Evolutionary conservation across 2,329 filamentous ascomycete genomes (phyloP), one percentile per base, ranked within the genome.

Genomic region (Alternaria ventricosa): DNA sequence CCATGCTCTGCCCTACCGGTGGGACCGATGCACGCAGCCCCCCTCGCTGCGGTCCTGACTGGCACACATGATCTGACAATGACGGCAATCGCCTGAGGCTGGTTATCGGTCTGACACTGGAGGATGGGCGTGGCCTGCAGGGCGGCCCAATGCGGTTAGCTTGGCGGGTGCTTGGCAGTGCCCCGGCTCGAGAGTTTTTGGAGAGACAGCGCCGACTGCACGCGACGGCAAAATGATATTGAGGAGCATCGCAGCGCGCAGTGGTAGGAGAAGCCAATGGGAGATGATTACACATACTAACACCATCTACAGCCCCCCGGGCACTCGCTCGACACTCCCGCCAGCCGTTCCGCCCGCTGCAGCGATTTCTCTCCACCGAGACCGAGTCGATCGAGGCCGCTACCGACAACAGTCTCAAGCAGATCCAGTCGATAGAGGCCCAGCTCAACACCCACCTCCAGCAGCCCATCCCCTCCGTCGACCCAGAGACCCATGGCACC

Each of bases 161-260:
- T 36, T 6, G 10, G 8, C 13, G 6, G n/a, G 8, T 9, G 18
- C 62, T 64, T 64, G 59, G 59, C 55, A 27, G 9, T 53, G 13
- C 41, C 27, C 27, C 27, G 27, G 30, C 46, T 44, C 51, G 60
- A 65, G 55, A 65, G 18, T 65, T 65, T 56, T 55, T 57, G 45
- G 5, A 43, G 15, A 12, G n/a, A n/a, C 54, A 57, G 43, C 18
- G 45, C 56, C 22, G 51, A 60, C 45, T 55, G 49, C 43, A 49
- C 61, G 57, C 57, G 50, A 46, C 49, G 28, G 30, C 59, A 65
- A 56, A 57, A 84, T 84, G 82, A 83, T 83, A 68, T 66, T 83
- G 74, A 74, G 82, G 76, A 75, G 79, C 59, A 62, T 82, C 46
- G 73, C 76, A 56, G 74, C 80, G 67, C 81, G 80, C 71, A 77